Evolutionary conservation across 1,284 basidiomycete genomes (phyloP).

Genomic region (Porodaedalea pini): DNA sequence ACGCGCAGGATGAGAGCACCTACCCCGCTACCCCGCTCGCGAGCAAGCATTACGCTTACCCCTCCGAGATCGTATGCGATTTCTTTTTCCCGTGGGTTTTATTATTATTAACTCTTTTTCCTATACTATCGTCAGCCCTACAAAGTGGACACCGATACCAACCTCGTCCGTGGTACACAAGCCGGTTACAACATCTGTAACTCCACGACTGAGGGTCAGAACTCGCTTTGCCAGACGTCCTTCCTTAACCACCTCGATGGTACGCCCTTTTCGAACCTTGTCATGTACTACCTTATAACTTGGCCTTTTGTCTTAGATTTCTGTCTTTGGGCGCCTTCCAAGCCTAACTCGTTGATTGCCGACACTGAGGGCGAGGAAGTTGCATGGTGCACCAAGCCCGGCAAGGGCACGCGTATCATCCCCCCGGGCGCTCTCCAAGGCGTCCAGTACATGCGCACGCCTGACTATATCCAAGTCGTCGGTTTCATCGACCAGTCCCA

Average conservation of each 20-base stretch:
- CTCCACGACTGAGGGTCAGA: constrained; percentile 42
- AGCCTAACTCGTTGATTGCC: constrained; percentile 49
- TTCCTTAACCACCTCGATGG: constrained; percentile 53
- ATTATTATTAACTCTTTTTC: not conserved
- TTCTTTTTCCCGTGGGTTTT: not conserved
- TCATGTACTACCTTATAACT: not conserved
- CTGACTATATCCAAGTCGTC: constrained; percentile 61
- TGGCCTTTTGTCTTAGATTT: constrained; percentile 41
- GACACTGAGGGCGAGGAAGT: constrained; percentile 66
- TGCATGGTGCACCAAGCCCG: constrained; percentile 70
- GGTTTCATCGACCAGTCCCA: constrained; percentile 60
- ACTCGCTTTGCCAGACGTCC: constrained; percentile 48
- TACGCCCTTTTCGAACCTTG: constrained; percentile 26
- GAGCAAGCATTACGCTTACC: constrained; percentile 49
- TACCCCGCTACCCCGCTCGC: constrained; percentile 51
- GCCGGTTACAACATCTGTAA: constrained; percentile 45
- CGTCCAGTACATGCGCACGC: constrained; percentile 62
- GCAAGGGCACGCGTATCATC: constrained; percentile 62
- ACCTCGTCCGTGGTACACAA: constrained; percentile 37
- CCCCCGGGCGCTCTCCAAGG: constrained; percentile 60
- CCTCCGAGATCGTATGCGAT: constrained; percentile 42
- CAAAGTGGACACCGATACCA: constrained; percentile 23
- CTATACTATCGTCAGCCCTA: constrained; percentile 31
- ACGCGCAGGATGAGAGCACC: too few relatives aligned
- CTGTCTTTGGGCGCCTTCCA: constrained; percentile 58